Evolutionary conservation across 2,329 filamentous ascomycete genomes (phyloP).

Genomic region (Diaporthe helianthi): DNA sequence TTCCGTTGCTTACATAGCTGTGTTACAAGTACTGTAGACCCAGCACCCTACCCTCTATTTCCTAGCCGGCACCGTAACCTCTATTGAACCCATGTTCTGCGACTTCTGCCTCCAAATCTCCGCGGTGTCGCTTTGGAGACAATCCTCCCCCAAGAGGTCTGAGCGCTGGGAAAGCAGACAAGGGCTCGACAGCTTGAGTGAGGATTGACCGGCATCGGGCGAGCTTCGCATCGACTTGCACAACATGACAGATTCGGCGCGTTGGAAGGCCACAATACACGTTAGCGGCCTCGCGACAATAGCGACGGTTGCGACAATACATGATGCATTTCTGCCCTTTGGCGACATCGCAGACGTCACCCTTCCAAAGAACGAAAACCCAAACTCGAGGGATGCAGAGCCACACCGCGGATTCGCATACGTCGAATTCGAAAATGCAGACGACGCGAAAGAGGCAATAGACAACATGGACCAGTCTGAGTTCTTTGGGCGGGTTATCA

Average conservation of each 20-base stretch:
- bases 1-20: constrained; percentile 19
- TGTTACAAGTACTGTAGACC: constrained; percentile 6
- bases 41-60: not conserved
- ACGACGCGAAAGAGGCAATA: constrained; percentile 92
- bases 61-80: not conserved
- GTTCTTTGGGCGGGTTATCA: constrained; percentile 89
- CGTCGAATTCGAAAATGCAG: constrained; percentile 86
- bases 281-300: constrained; percentile 86
- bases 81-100: not conserved
- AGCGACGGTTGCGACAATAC: constrained; percentile 77
- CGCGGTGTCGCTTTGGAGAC: not conserved
- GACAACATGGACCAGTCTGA: constrained; percentile 99
- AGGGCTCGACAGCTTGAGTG: not conserved
- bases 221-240: not conserved
- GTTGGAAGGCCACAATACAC: constrained; percentile 91
- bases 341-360: constrained; percentile 93
- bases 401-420: constrained; percentile 94
- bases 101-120: not conserved
- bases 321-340: constrained; percentile 95
- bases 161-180: not conserved
- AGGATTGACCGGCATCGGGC: not conserved
- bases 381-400: constrained; percentile 79
- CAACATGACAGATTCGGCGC: constrained; percentile 78
- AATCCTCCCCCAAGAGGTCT: not conserved
- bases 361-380: constrained; percentile 84